Conservation (phyloP, 2,329 filamentous ascomycete species). For the Colletotrichum melonis region DNA sequence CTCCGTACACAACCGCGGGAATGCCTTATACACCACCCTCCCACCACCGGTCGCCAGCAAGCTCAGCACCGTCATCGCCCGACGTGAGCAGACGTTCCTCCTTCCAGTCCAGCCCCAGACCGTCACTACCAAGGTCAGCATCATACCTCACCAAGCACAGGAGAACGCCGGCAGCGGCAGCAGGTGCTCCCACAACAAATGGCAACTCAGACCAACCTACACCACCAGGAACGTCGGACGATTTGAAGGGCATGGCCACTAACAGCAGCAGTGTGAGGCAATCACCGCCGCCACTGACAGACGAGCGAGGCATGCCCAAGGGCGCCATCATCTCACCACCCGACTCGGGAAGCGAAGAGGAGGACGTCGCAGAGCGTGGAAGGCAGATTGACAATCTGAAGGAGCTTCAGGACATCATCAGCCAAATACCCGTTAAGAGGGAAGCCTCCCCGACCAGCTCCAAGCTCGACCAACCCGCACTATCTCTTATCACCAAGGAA, state of each 20-base stretch:
- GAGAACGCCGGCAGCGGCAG: constrained; percentile 62
- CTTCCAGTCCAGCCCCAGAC: constrained; percentile 61
- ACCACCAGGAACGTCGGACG: constrained; percentile 61
- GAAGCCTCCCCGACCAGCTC: constrained; percentile 63
- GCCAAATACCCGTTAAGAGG: constrained; percentile 77
- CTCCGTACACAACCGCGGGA: constrained; percentile 49
- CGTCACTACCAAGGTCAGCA: constrained; percentile 70
- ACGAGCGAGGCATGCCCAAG: constrained; percentile 78
- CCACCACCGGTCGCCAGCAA: constrained; percentile 68
- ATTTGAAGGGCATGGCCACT: constrained; percentile 58
- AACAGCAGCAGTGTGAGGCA: constrained; percentile 75
- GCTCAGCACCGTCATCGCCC: constrained; percentile 68
- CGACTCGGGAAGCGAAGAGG: constrained; percentile 91
- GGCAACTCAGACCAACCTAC: constrained; percentile 53
- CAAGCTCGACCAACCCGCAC: constrained; percentile 37
- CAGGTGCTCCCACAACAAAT: constrained; percentile 38
- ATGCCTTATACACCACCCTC: constrained; percentile 93
- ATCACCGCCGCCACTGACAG: constrained; percentile 84
- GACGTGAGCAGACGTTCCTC: constrained; percentile 69
- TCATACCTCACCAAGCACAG: constrained; percentile 75
- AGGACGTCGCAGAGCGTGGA: constrained; percentile 58
- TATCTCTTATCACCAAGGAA: constrained; percentile 43
- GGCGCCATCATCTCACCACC: constrained; percentile 92
- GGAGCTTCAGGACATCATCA: constrained; percentile 85
- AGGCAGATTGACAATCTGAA: constrained; percentile 63